Conservation (phyloP, 1,284 basidiomycete species). For the Cryptococcus sp. region DNA sequence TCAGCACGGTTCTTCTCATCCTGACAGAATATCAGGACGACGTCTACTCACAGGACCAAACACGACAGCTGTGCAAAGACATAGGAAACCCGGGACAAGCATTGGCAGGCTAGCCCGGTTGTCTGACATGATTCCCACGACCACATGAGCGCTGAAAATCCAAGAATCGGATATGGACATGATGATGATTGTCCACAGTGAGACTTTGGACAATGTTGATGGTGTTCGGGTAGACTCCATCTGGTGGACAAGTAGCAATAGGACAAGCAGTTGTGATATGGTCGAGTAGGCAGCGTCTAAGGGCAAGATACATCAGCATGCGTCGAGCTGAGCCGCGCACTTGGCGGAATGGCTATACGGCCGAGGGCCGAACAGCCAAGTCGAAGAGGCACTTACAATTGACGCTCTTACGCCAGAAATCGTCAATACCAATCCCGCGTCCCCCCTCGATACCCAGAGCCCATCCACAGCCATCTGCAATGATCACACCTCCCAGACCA, state of each 20-base stretch:
- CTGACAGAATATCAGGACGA: neutral
- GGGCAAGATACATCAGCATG: constrained; percentile 3
- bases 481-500: constrained; percentile 63
- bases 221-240: constrained; percentile 74
- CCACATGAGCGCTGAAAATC: constrained; percentile 79
- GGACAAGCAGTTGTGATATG: constrained; percentile 66
- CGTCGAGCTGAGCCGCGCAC: neutral
- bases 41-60: constrained; percentile 49
- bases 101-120: constrained; percentile 74
- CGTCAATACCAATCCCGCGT: constrained; percentile 63
- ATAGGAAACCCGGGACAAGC: constrained; percentile 77
- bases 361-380: neutral
- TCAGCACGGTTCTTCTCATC: neutral
- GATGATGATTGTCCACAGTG: constrained; percentile 74
- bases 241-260: constrained; percentile 71
- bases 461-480: constrained; percentile 78
- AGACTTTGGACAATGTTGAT: constrained; percentile 72
- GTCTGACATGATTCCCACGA: constrained; percentile 77
- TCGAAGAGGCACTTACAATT: constrained; percentile 63
- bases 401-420: constrained; percentile 76
- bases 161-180: constrained; percentile 77
- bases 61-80: constrained; percentile 49
- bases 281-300: constrained; percentile 72
- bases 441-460: constrained; percentile 67
- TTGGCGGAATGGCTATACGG: neutral